Conservation (phyloP, 1,139 yeast species). For the Scheffersomyces stambukii region DNA sequence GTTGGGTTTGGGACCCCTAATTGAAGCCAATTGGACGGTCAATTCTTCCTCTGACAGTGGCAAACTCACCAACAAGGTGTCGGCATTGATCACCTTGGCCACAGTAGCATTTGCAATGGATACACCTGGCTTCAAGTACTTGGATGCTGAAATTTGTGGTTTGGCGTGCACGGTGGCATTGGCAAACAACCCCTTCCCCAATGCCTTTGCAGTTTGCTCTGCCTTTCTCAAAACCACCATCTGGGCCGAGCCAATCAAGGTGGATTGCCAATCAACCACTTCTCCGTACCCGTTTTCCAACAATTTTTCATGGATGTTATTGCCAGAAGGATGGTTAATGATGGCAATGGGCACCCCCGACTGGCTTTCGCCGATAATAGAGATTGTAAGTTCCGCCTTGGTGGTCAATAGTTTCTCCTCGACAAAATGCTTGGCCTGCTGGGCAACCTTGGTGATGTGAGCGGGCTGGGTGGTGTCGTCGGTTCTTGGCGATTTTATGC, state of each 20-base stretch:
- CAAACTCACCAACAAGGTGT: constrained; percentile 55
- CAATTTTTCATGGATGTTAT: constrained; percentile 61
- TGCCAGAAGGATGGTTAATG: constrained; percentile 68
- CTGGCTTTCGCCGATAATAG: constrained; percentile 58
- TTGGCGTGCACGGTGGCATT: constrained; percentile 19
- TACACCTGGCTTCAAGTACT: constrained; percentile 40
- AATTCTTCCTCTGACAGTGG: constrained; percentile 44
- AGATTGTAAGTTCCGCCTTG: constrained; percentile 46
- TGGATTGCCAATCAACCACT: constrained; percentile 79
- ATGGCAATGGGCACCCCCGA: constrained; percentile 61
- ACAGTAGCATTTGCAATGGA: constrained; percentile 51
- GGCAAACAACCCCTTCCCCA: constrained; percentile 63
- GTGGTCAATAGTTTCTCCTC: constrained; percentile 66
- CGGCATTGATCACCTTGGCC: constrained; percentile 62
- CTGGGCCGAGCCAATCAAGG: constrained; percentile 59
- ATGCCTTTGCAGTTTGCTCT: constrained; percentile 62
- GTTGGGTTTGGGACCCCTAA: constrained; percentile 66
- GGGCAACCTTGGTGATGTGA: constrained; percentile 56
- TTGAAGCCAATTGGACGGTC: constrained; percentile 70
- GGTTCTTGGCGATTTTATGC: constrained; percentile 69
- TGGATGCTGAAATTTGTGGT: constrained; percentile 13
- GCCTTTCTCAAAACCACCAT: constrained; percentile 63
- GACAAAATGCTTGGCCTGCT: constrained; percentile 62
- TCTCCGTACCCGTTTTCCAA: constrained; percentile 69
- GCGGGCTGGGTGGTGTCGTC: constrained; percentile 39